Percentiles rank a stretch among this genome's conserved stretches.
phyloP scores from a whole-genome alignment of 805 yeast genomes.

The Myxozyma geophila region DNA sequence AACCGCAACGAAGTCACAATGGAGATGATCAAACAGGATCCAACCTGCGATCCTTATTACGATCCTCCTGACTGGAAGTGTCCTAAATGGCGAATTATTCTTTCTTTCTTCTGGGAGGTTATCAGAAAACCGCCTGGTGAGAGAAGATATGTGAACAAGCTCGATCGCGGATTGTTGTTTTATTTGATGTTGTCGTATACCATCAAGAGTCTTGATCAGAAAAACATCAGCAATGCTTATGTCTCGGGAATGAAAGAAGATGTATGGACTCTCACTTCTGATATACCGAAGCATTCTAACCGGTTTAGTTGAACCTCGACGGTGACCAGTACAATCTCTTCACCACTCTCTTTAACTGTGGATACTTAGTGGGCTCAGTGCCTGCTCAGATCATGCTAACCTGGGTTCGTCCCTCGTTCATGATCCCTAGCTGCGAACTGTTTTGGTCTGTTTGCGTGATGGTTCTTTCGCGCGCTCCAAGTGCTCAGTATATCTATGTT shows the following conservation, averaged over 20 bases:
- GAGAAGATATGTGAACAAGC: constrained; percentile 54
- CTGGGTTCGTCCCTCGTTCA: constrained; percentile 58
- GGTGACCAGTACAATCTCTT: constrained; percentile 67
- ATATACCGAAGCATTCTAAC: no score
- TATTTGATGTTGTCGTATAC: constrained; percentile 66
- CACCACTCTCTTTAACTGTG: constrained; percentile 62
- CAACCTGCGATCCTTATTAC: constrained; percentile 32
- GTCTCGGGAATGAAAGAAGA: constrained; percentile 65
- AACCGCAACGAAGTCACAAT: constrained; percentile 29
- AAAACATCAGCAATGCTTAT: constrained; percentile 67
- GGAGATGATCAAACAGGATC: constrained; percentile 31
- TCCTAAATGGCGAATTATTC: constrained; percentile 19
- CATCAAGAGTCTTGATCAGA: constrained; percentile 67
- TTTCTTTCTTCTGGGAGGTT: constrained; percentile 33
- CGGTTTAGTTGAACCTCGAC: constrained; percentile 50
- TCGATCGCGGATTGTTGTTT: constrained; percentile 59
- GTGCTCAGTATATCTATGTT: constrained; percentile 59
- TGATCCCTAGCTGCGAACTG: constrained; percentile 61
- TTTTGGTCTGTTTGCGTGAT: constrained; percentile 72
- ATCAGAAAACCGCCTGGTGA: constrained; percentile 50
- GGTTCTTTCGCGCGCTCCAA: constrained; percentile 55
- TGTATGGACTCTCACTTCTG: no score
- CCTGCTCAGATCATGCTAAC: constrained; percentile 67
- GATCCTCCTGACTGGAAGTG: constrained; percentile 32
- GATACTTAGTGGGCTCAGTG: constrained; percentile 55